Base-by-base conservation (phyloP, 163 green algal species). In the Scenedesmus sp. region DNA sequence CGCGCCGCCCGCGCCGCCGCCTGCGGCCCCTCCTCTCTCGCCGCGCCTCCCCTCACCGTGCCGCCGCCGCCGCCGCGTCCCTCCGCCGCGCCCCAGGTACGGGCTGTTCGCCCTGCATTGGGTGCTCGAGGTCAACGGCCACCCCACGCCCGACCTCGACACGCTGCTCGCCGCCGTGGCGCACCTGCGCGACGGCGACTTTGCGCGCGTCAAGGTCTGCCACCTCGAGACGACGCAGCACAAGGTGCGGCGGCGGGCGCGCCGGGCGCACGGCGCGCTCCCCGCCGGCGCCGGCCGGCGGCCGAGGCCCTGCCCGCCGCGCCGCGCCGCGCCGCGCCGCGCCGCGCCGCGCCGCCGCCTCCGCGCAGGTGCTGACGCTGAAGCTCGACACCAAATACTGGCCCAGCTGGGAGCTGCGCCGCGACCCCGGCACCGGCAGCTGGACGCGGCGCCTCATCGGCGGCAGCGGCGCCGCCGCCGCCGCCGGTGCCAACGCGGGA, bases 321-420 rank as follows among this genome's bases (percentile, higher is more conserved):
- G n/a, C n/a, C n/a, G n/a, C n/a, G n/a, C n/a, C n/a, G n/a, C n/a
- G 36, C 62, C 53, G 9, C 34, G 24, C 48, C 39, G 10, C 13
- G 65, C 28, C 65, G 6, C 45, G 13, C 28, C 9, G 17, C 22
- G n/a, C n/a, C n/a, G n/a, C n/a, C n/a, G n/a, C n/a, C n/a, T n/a
- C n/a, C n/a, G 28, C 39, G 1, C 86, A 92, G 76, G 91, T 97
- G 71, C 82, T 97, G 34, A 94, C 90, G 1, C 75, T 97, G 20
- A 96, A 96, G 88, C 77, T 90, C 39, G 93, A 97, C 83, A 81
- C 93, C 36, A 78, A 87, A 15, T 98, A 96, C 87, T 97, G 92
- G 92, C 93, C 93, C 18, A 94, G 89, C 18, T 92, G 83, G 82
- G 84, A 92, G 81, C 85, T 95, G 75, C 72, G 58, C 2, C 65